Conservation (phyloP, 176 grass and related monocot species). For the sorghum (Sorghum bicolor) region Sorghum_bicolor_NCBIv3 NC_012877.2:55581001-55581500, state of each 20-base stretch:
- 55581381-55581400: conserved; percentile 56
- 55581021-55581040: background rate
- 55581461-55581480: conserved; percentile 61
- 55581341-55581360: conserved; percentile 94
- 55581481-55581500: conserved; percentile 32
- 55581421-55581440: conserved; percentile 65
- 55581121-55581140: background rate
- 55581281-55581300: conserved; percentile 44
- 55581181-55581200: background rate
- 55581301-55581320: conserved; percentile 66
- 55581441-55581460: conserved; percentile 58
- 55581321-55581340: conserved; percentile 90
- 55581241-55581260: conserved; percentile 8
- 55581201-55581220: background rate
- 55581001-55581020: background rate
- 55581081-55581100: background rate
- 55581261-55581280: conserved; percentile 24
- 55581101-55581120: background rate
- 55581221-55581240: background rate
- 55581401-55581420: conserved; percentile 46
- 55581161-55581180: background rate
- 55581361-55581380: conserved; percentile 58
- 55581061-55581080: background rate
- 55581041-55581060: background rate
- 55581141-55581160: background rate